Evolutionary conservation across 192 early-diverging fungal genomes (phyloP).

Genomic region (Globomyces pollinis-pini): DNA sequence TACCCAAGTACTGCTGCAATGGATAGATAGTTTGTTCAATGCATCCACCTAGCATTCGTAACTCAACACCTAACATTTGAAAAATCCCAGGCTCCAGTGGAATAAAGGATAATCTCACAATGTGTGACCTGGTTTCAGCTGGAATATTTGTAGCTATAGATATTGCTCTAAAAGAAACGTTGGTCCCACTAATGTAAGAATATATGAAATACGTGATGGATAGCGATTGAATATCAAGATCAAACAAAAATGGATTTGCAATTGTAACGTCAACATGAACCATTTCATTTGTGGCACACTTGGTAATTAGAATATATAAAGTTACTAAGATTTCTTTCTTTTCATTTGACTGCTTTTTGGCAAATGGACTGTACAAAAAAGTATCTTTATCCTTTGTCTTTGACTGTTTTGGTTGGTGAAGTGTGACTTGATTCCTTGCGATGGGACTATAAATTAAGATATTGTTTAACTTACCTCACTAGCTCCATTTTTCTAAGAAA

Average conservation of each 20-base stretch:
- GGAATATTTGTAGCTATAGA: conserved; percentile 57
- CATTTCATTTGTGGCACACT: conserved; percentile 57
- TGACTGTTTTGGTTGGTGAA: conserved; percentile 33
- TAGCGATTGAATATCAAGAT: conserved; percentile 65
- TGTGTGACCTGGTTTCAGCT: conserved; percentile 47
- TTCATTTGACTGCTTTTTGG: conserved; percentile 42
- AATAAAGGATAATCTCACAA: conserved; percentile 56
- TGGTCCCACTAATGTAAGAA: background rate
- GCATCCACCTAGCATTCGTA: conserved; percentile 58
- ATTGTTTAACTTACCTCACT: conserved; percentile 18
- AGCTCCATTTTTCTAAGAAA: conserved; percentile 27
- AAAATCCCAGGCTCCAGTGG: conserved; percentile 55
- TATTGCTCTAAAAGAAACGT: conserved; percentile 45
- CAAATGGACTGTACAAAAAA: conserved; percentile 78
- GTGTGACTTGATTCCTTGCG: conserved; percentile 48
- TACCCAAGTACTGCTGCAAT: conserved; percentile 45
- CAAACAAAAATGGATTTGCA: conserved; percentile 73
- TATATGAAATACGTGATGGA: conserved; percentile 21
- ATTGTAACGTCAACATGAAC: conserved; percentile 63
- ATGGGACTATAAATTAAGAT: conserved; percentile 36
- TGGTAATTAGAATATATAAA: background rate
- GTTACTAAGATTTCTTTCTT: conserved; percentile 4
- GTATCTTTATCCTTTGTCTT: conserved; percentile 42
- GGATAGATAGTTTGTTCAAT: conserved; percentile 54
- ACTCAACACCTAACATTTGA: conserved; percentile 53